These are phyloP conservation scores for Neurospora discreta DNA, from an alignment of 495 filamentous ascomycete genomes.

Conservation along the genomic window DNA sequence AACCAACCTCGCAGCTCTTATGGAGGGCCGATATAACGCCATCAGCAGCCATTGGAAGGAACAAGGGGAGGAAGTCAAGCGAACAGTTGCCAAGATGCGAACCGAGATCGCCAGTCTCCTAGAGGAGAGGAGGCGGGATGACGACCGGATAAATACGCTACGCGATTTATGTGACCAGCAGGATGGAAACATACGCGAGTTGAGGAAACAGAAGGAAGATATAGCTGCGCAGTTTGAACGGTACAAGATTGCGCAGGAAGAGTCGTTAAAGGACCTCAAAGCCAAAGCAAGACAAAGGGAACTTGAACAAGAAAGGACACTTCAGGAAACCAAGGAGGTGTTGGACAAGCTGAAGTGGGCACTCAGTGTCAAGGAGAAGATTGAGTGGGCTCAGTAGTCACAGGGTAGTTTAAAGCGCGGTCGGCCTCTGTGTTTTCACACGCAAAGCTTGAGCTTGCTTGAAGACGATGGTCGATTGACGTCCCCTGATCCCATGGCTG, in stretches of 20 bases:
- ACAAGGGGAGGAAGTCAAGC: slow-evolving; percentile 48
- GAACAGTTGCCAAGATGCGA: slow-evolving; percentile 42
- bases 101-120: slow-evolving; percentile 35
- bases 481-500: neutral
- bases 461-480: neutral
- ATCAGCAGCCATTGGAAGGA: slow-evolving; percentile 54
- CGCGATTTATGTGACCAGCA: slow-evolving; percentile 59
- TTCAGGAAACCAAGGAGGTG: slow-evolving; percentile 50
- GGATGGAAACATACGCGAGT: slow-evolving; percentile 49
- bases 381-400: slow-evolving; percentile 37
- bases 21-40: slow-evolving; percentile 59
- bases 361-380: slow-evolving; percentile 49
- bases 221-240: slow-evolving; percentile 44
- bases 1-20: slow-evolving; percentile 40
- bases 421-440: neutral
- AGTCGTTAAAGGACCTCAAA: slow-evolving; percentile 45
- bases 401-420: neutral
- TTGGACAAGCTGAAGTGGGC: slow-evolving; percentile 59
- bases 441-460: neutral
- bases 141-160: slow-evolving; percentile 45
- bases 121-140: slow-evolving; percentile 42
- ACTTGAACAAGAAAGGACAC: slow-evolving; percentile 39
- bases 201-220: slow-evolving; percentile 48
- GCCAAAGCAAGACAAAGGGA: slow-evolving; percentile 42
- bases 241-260: slow-evolving; percentile 55